Percentiles rank a stretch among this genome's conserved stretches.
These are phyloP conservation scores for Phytophthora sp. DNA, from an alignment of 352 stramenopile genomes.

Conservation along the genomic window DNA sequence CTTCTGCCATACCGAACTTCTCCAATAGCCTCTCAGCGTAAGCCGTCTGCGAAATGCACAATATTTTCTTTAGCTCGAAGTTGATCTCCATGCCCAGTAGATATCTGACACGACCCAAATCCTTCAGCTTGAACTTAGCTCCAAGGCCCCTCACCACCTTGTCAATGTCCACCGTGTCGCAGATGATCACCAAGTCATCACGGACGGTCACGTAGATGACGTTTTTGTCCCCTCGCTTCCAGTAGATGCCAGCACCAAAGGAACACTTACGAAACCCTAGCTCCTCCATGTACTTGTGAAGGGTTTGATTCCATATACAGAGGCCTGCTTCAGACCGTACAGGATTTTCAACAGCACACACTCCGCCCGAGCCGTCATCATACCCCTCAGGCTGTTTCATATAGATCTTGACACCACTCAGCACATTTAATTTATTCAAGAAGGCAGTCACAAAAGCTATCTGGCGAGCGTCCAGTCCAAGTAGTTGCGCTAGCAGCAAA, in stretches of 20 bases:
- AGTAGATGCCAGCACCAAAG: constrained; percentile 5
- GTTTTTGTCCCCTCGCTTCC: not conserved
- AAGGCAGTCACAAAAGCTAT: not conserved
- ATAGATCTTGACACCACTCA: not conserved
- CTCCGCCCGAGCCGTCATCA: not conserved
- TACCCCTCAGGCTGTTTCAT: not conserved
- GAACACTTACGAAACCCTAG: not conserved
- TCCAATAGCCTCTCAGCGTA: not conserved
- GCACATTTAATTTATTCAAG: not conserved
- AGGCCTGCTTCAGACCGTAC: not conserved
- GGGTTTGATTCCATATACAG: not conserved
- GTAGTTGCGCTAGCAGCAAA: not conserved
- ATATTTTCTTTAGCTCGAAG: not conserved
- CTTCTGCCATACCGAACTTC: constrained; percentile 3
- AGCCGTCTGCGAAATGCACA: constrained; percentile 5
- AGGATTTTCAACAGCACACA: not conserved
- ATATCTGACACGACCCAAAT: constrained; percentile 1
- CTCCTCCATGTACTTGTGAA: not conserved
- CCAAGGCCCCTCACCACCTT: not conserved
- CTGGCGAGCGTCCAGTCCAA: not conserved
- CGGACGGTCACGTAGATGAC: constrained; percentile 1
- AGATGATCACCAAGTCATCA: constrained; percentile 4
- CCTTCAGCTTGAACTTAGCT: constrained; percentile 10
- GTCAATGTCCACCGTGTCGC: not conserved
- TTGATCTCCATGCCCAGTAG: constrained; percentile 11